These are phyloP conservation scores for Coemansia sp. DNA, from an alignment of 192 early-diverging fungal genomes.

Conservation along the genomic window DNA sequence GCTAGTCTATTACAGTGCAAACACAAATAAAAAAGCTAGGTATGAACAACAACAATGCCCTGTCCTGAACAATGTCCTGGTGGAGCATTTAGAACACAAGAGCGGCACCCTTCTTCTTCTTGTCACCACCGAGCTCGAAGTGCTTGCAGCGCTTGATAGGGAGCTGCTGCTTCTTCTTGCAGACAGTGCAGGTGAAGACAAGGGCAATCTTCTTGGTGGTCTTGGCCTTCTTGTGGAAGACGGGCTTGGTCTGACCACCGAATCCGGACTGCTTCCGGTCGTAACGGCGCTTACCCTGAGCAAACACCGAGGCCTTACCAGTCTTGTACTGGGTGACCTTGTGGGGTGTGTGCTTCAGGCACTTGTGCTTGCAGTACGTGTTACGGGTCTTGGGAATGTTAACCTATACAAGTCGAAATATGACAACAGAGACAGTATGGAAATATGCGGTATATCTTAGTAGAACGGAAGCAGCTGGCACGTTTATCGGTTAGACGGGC, in stretches of 20 bases:
- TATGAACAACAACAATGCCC: conserved; percentile 4
- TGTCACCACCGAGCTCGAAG: conserved; percentile 99
- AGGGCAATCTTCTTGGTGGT: conserved; percentile 99
- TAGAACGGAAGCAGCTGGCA: too few species aligned
- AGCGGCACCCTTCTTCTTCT: conserved; percentile 91
- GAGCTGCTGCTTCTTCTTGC: conserved; percentile 99
- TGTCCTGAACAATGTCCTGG: conserved; percentile 5
- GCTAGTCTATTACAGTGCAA: conserved; percentile 11
- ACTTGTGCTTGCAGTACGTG: conserved; percentile 99
- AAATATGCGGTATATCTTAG: too few species aligned
- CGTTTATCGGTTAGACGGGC: too few species aligned
- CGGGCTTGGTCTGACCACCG: conserved; percentile 99
- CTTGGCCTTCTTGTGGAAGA: conserved; percentile 99
- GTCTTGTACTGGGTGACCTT: conserved; percentile 99
- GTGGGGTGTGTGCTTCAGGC: conserved; percentile 99
- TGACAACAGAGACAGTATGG: not conserved
- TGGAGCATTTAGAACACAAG: conserved; percentile 75
- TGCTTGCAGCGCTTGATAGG: conserved; percentile 99
- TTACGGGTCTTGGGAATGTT: conserved; percentile 99
- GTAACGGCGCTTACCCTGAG: conserved; percentile 98
- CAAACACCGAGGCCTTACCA: conserved; percentile 98
- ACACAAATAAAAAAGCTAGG: conserved; percentile 11
- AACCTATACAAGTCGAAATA: too few species aligned
- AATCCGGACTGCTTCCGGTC: conserved; percentile 99
- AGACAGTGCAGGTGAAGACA: conserved; percentile 96